Evolutionary conservation across 176 grass and related monocot genomes (phyloP).

Genomic region (Ampelocalamus luodianensis): DNA sequence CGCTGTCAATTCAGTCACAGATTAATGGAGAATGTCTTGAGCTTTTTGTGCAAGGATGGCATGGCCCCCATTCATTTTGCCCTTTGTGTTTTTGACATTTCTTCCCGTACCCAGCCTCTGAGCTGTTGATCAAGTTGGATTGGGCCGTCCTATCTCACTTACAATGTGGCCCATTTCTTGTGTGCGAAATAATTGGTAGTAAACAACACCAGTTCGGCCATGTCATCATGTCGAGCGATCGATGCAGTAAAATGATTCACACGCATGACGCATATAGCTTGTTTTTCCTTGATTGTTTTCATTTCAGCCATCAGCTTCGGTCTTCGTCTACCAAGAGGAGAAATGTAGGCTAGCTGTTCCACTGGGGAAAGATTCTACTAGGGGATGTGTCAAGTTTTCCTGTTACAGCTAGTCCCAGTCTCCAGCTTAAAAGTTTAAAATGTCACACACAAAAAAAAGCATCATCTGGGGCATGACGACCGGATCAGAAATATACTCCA

Average conservation of each 20-base stretch:
- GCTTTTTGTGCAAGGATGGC: constrained; percentile 13
- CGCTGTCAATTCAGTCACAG: constrained; percentile 34
- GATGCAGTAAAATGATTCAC: constrained; percentile 40
- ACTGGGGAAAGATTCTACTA: constrained; percentile 27
- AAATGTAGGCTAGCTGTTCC: not conserved
- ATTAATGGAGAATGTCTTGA: constrained; percentile 36
- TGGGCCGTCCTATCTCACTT: constrained; percentile 32
- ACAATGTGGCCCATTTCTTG: constrained; percentile 19
- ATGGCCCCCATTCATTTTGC: not conserved
- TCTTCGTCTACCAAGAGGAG: constrained; percentile 22
- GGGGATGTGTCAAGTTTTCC: constrained; percentile 22
- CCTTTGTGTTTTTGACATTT: not conserved
- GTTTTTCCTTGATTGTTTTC: constrained; percentile 27
- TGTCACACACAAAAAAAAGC: not conserved
- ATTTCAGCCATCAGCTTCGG: constrained; percentile 34
- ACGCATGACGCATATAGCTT: constrained; percentile 16
- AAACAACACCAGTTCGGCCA: not conserved
- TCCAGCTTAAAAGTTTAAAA: constrained; percentile 13
- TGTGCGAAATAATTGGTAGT: constrained; percentile 7
- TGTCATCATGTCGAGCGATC: not conserved
- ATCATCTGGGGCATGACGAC: not conserved
- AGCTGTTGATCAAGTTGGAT: constrained; percentile 22
- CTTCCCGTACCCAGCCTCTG: not conserved
- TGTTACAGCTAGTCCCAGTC: not conserved
- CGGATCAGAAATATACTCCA: not conserved